These are phyloP conservation scores for Helminthosporium solani DNA, from an alignment of 2,329 filamentous ascomycete species.

Conservation along the genomic window DNA sequence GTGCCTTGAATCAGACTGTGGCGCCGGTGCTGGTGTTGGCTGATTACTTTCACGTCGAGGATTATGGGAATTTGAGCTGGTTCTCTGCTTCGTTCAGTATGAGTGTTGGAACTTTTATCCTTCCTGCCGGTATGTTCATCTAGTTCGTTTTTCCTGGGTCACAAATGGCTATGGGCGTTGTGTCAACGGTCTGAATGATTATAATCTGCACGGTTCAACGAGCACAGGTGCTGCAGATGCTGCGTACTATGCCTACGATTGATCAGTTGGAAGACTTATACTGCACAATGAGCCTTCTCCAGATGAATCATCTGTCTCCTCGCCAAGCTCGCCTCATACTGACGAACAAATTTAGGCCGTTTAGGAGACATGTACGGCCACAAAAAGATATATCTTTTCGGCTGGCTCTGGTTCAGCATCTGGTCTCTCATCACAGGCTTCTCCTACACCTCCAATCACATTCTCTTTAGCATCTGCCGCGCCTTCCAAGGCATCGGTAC, in stretches of 20 bases:
- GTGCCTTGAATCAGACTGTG: constrained; percentile 39
- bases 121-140: constrained; percentile 41
- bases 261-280: too few relatives aligned
- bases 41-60: constrained; percentile 40
- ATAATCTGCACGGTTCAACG: too few relatives aligned
- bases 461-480: constrained; percentile 38
- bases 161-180: background rate
- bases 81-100: constrained; percentile 51
- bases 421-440: constrained; percentile 51
- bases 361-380: constrained; percentile 54
- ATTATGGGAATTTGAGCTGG: constrained; percentile 48
- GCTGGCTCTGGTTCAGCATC: constrained; percentile 51
- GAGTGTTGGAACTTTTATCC: constrained; percentile 53
- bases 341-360: constrained; percentile 37
- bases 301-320: too few relatives aligned
- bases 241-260: too few relatives aligned
- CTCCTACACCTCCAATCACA: constrained; percentile 36
- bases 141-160: background rate
- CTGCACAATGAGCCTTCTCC: too few relatives aligned
- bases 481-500: constrained; percentile 47
- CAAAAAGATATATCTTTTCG: constrained; percentile 50
- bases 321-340: background rate
- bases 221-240: too few relatives aligned
- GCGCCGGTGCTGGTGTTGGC: constrained; percentile 45
- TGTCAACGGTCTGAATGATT: background rate